Evolutionary conservation across 768 basidiomycete genomes (phyloP).

Genomic region (Brasilioporus rufonigricans): DNA sequence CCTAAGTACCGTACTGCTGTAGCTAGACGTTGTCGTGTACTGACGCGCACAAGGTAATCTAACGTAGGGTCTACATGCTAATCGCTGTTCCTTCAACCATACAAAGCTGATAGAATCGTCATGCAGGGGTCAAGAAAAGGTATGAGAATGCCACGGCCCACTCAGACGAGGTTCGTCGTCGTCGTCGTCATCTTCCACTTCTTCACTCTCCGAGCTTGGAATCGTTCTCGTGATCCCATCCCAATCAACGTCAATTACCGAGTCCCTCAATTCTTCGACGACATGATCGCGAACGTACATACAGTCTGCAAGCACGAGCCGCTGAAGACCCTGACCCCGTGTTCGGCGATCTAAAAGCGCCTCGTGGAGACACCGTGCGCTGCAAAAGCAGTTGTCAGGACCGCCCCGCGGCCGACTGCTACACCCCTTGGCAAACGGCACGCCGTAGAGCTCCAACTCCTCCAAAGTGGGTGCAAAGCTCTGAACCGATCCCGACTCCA

Average conservation of each 20-base stretch:
- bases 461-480: constrained; percentile 17
- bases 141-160: no score
- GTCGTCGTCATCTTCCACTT: background rate
- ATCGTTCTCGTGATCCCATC: constrained; percentile 8
- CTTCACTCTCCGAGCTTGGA: background rate
- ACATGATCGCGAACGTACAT: constrained; percentile 3
- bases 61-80: no score
- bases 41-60: no score
- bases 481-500: background rate
- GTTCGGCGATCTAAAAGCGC: constrained; percentile 13
- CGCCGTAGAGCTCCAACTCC: constrained; percentile 8
- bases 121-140: no score
- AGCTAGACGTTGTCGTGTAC: no score
- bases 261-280: constrained; percentile 1
- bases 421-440: constrained; percentile 12
- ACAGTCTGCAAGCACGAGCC: constrained; percentile 13
- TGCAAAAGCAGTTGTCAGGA: constrained; percentile 3
- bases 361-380: constrained; percentile 13
- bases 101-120: background rate
- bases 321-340: constrained; percentile 9
- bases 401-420: background rate
- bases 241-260: constrained; percentile 17
- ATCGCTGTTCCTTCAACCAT: background rate
- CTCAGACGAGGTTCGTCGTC: background rate
- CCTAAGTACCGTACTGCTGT: no score